Percentiles rank a stretch among this genome's conserved stretches.
Evolutionary conservation across 2,329 filamentous ascomycete species (phyloP).

Genomic region (Curvularia lunata): DNA sequence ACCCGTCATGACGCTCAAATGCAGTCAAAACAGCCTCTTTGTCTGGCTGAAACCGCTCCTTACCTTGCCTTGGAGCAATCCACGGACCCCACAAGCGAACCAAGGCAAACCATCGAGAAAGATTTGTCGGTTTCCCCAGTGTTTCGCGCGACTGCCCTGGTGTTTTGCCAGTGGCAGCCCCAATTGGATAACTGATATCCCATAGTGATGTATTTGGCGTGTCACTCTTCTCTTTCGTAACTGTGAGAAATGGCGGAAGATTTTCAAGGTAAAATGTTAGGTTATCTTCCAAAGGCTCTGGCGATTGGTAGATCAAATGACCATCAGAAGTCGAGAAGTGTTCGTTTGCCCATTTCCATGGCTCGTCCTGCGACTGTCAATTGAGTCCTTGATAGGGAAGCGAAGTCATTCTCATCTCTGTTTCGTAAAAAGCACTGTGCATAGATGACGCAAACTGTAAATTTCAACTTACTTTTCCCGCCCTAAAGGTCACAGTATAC

Average conservation of each 20-base stretch:
- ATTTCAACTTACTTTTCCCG: slow-evolving; percentile 37
- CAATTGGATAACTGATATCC: slow-evolving; percentile 66
- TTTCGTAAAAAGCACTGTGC: not conserved
- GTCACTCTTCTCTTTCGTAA: slow-evolving; percentile 66
- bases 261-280: slow-evolving; percentile 64
- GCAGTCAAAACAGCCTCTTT: slow-evolving; percentile 80
- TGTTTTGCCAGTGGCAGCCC: slow-evolving; percentile 61
- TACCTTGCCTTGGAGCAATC: slow-evolving; percentile 87
- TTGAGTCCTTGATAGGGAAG: not conserved
- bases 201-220: slow-evolving; percentile 73
- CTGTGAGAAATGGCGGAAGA: slow-evolving; percentile 62
- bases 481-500: slow-evolving; percentile 76
- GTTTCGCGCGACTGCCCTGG: slow-evolving; percentile 64
- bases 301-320: slow-evolving; percentile 60
- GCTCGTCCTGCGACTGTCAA: slow-evolving; percentile 44
- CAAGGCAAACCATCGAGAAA: slow-evolving; percentile 79
- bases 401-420: not conserved
- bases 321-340: slow-evolving; percentile 69
- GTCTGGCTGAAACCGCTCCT: slow-evolving; percentile 68
- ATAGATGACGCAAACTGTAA: not conserved
- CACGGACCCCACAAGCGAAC: slow-evolving; percentile 82
- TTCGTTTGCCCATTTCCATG: slow-evolving; percentile 76
- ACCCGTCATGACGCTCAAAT: slow-evolving; percentile 74
- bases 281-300: slow-evolving; percentile 45
- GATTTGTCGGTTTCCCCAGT: slow-evolving; percentile 69